These are phyloP conservation scores for Drechslerella dactyloides DNA, from an alignment of 2,329 filamentous ascomycete species.

Conservation along the genomic window DNA sequence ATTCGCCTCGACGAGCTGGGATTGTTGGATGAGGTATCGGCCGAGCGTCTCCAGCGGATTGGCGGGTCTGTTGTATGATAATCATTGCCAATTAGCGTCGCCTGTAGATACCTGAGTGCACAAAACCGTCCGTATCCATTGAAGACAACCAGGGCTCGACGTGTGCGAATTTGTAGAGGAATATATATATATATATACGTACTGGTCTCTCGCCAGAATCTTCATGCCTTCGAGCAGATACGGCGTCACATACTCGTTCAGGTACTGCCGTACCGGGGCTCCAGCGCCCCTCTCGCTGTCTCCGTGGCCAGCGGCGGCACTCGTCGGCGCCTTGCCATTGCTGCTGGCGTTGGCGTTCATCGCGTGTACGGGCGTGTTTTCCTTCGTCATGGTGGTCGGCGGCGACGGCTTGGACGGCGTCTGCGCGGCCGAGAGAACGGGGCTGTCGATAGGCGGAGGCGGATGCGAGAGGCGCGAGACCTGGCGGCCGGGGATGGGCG, in stretches of 20 bases:
- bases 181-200: too few species aligned
- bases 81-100: not conserved
- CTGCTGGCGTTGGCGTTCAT: conserved; percentile 9
- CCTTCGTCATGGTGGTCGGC: conserved; percentile 38
- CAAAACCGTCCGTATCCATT: too few species aligned
- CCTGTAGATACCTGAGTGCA: too few species aligned
- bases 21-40: conserved; percentile 32
- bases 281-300: conserved; percentile 41
- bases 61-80: conserved; percentile 19
- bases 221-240: conserved; percentile 55
- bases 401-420: conserved; percentile 44
- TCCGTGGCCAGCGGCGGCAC: not conserved
- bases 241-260: conserved; percentile 55
- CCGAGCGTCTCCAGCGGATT: conserved; percentile 42
- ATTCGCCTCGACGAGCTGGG: conserved; percentile 21
- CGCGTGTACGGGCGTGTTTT: conserved; percentile 13
- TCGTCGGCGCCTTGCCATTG: conserved; percentile 3
- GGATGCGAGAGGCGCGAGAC: conserved; percentile 40
- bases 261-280: conserved; percentile 54
- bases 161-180: too few species aligned
- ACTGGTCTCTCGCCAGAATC: conserved; percentile 54
- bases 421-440: conserved; percentile 38
- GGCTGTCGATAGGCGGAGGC: conserved; percentile 41
- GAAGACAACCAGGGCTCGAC: too few species aligned
- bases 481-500: conserved; percentile 21